Evolutionary conservation across 306 rosid species (phyloP).

Genomic region (Erythrophleum fordii): DNA sequence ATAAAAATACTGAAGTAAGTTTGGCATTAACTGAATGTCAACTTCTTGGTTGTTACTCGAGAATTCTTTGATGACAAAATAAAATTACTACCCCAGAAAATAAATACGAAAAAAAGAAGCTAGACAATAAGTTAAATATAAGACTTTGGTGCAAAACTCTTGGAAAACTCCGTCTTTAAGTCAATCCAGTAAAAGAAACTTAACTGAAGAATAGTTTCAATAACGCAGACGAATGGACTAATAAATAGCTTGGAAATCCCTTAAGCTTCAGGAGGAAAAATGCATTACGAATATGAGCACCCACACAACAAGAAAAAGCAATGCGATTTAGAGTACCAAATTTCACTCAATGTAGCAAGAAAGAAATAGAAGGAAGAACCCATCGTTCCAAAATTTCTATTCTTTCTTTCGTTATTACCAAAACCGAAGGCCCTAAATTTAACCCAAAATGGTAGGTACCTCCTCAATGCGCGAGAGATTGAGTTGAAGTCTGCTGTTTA

Average conservation of each 20-base stretch:
- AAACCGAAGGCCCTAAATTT: not conserved
- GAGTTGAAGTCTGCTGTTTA: constrained; percentile 86
- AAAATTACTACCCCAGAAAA: not conserved
- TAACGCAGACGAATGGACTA: not conserved
- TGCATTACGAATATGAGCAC: constrained; percentile 1
- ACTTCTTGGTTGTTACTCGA: not conserved
- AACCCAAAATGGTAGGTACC: constrained; percentile 46
- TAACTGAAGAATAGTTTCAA: not conserved
- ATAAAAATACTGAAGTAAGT: constrained; percentile 1
- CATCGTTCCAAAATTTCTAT: not conserved
- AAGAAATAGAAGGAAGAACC: not conserved
- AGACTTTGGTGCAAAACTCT: not conserved
- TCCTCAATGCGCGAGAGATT: constrained; percentile 91
- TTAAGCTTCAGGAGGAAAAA: not conserved
- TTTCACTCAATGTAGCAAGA: not conserved
- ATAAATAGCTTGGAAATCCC: not conserved
- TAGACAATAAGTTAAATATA: not conserved
- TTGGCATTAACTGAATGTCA: not conserved
- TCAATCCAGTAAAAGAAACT: not conserved
- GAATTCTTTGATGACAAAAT: not conserved
- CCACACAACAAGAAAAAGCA: not conserved
- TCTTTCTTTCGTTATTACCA: not conserved
- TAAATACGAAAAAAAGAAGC: not conserved
- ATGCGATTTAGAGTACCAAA: not conserved
- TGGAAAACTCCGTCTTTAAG: not conserved